Percentiles rank a stretch among this genome's conserved stretches.
These are phyloP conservation scores for Malassezia yamatoensis DNA, from an alignment of 1,284 basidiomycete genomes.

Conservation along the genomic window DNA sequence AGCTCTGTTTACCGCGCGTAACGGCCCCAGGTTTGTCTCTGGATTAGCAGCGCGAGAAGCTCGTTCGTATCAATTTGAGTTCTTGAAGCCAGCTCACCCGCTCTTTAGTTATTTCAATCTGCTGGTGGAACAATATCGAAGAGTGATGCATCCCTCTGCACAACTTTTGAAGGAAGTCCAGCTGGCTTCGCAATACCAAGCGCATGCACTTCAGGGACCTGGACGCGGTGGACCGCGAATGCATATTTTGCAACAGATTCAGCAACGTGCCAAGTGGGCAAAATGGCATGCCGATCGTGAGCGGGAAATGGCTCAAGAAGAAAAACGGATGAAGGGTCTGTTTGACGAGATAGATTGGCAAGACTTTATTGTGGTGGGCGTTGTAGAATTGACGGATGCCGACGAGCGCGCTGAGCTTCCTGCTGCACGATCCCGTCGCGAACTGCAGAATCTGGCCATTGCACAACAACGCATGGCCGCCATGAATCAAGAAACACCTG, in stretches of 20 bases:
- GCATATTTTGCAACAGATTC: constrained; percentile 66
- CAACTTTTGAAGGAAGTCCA: constrained; percentile 62
- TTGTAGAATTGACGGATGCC: constrained; percentile 89
- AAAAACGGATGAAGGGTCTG: constrained; percentile 53
- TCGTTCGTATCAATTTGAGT: constrained; percentile 95
- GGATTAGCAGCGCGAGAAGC: constrained; percentile 77
- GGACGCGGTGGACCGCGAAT: constrained; percentile 51
- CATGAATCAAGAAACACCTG: constrained; percentile 76
- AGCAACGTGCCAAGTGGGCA: constrained; percentile 77
- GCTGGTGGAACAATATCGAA: constrained; percentile 89
- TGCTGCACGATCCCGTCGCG: constrained; percentile 83
- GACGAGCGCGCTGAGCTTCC: constrained; percentile 75
- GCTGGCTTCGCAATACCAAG: constrained; percentile 25
- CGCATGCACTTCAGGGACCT: constrained; percentile 4
- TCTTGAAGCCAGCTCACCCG: constrained; percentile 85
- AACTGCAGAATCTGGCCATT: constrained; percentile 89
- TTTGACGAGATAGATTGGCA: constrained; percentile 97
- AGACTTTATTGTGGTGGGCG: constrained; percentile 96
- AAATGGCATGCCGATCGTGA: constrained; percentile 69
- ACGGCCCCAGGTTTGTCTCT: constrained; percentile 76
- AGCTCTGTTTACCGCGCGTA: constrained; percentile 84
- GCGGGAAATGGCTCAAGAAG: constrained; percentile 74
- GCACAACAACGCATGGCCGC: constrained; percentile 96
- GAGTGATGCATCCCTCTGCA: constrained; percentile 72
- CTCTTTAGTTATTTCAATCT: constrained; percentile 94